Conservation (phyloP, 805 yeast genomes). For the Teunomyces kruisii region DNA sequence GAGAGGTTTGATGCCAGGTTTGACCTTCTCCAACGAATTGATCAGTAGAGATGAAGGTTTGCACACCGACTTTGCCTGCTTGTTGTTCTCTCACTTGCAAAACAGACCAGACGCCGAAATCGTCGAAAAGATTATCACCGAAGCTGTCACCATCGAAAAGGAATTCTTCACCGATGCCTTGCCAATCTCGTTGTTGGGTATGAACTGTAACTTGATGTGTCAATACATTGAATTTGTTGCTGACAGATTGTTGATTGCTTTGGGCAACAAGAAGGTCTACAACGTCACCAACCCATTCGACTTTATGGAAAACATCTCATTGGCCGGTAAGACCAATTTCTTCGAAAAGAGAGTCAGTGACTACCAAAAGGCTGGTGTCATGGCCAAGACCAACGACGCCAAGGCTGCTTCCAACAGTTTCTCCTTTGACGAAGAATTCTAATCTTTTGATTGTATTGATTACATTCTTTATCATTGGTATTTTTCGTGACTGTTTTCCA, state of each 20-base stretch:
- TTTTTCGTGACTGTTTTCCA: background rate
- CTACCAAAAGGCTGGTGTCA: conserved; percentile 99
- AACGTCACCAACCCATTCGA: conserved; percentile 93
- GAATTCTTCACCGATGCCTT: conserved; percentile 93
- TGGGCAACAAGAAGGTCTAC: conserved; percentile 88
- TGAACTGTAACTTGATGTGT: conserved; percentile 92
- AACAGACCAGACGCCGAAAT: conserved; percentile 81
- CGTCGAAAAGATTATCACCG: conserved; percentile 84
- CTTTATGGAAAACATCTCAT: conserved; percentile 97
- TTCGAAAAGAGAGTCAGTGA: conserved; percentile 98
- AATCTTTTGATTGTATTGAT: conserved; percentile 17
- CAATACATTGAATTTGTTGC: conserved; percentile 98
- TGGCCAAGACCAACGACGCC: conserved; percentile 67
- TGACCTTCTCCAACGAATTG: conserved; percentile 95
- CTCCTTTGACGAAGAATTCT: conserved; percentile 92
- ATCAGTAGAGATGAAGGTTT: conserved; percentile 98
- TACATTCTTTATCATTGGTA: background rate
- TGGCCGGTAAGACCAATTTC: conserved; percentile 98
- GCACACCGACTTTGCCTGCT: conserved; percentile 97
- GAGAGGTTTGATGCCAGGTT: conserved; percentile 98
- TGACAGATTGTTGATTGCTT: conserved; percentile 86
- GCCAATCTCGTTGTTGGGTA: conserved; percentile 90
- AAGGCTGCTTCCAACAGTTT: conserved; percentile 55
- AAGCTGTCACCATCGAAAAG: conserved; percentile 93
- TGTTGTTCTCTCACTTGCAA: conserved; percentile 87